A percentile compares a stretch with the other conserved stretches of the same genome.
Conservation (phyloP, 371 early-diverging fungal genomes). For the Mucor indicus region DNA sequence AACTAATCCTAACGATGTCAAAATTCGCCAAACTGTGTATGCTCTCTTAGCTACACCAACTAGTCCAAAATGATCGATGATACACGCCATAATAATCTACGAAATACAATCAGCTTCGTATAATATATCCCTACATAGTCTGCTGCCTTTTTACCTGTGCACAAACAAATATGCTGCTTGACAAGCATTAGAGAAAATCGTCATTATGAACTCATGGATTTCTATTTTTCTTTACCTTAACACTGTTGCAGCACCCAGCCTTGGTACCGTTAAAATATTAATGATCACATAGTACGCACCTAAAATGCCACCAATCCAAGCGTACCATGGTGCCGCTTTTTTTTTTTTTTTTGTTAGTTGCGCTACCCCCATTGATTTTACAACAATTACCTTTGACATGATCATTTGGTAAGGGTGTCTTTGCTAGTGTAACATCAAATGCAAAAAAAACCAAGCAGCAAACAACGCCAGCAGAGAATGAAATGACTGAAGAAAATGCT, state of each 20-base stretch:
- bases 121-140: not conserved
- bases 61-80: constrained; percentile 44
- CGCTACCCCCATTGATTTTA: no score
- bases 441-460: constrained; percentile 18
- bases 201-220: not conserved
- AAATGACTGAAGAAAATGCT: constrained; percentile 18
- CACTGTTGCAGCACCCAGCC: constrained; percentile 40
- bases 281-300: constrained; percentile 48
- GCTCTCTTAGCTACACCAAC: constrained; percentile 32
- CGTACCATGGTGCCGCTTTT: constrained; percentile 31
- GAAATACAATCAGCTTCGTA: not conserved
- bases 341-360: no score
- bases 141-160: constrained; percentile 22
- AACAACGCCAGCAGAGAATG: constrained; percentile 7
- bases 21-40: constrained; percentile 45
- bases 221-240: constrained; percentile 1
- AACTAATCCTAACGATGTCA: constrained; percentile 46
- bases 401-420: constrained; percentile 15
- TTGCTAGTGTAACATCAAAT: constrained; percentile 12
- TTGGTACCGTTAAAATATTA: constrained; percentile 41
- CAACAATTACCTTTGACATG: constrained; percentile 17
- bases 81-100: constrained; percentile 36
- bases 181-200: no score
- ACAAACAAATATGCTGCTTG: constrained; percentile 47
- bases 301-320: constrained; percentile 36